Conservation (phyloP, 495 filamentous ascomycete species). For the Podospora sp. region DNA sequence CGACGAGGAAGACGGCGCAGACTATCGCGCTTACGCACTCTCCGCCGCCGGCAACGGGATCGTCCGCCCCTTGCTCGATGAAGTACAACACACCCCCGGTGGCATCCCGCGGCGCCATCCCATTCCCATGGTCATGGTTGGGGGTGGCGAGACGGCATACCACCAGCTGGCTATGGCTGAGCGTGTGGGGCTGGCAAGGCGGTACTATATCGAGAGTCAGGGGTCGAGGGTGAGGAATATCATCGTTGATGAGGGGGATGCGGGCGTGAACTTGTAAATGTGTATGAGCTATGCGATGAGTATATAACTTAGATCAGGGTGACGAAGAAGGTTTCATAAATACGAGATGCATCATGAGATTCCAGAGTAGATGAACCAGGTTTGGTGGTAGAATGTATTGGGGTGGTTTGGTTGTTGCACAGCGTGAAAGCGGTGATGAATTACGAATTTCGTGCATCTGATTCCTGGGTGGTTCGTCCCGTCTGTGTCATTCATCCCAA, state of each 20-base stretch:
- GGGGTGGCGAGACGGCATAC: slow-evolving; percentile 70
- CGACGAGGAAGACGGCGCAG: slow-evolving; percentile 48
- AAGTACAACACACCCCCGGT: slow-evolving; percentile 67
- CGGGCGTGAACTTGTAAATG: slow-evolving; percentile 10
- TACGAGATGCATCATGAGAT: neutral
- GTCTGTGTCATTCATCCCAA: too few relatives aligned
- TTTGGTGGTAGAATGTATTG: too few relatives aligned
- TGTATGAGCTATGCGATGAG: neutral
- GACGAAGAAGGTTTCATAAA: neutral
- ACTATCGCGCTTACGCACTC: slow-evolving; percentile 25
- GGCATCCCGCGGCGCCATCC: slow-evolving; percentile 73
- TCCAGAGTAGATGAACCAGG: neutral
- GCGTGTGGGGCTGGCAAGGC: slow-evolving; percentile 70
- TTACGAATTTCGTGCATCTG: too few relatives aligned
- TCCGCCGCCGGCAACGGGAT: slow-evolving; percentile 21
- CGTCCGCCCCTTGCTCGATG: slow-evolving; percentile 75
- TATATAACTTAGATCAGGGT: neutral
- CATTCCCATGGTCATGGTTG: slow-evolving; percentile 84
- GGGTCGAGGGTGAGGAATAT: slow-evolving; percentile 79
- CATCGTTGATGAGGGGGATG: slow-evolving; percentile 59
- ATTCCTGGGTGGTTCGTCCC: too few relatives aligned
- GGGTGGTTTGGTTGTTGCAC: too few relatives aligned
- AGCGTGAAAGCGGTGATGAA: too few relatives aligned
- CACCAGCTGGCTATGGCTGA: slow-evolving; percentile 61
- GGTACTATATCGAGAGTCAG: slow-evolving; percentile 80